phyloP scores from a whole-genome alignment of 257 asterid species.

The Coffea eugenioides region DNA sequence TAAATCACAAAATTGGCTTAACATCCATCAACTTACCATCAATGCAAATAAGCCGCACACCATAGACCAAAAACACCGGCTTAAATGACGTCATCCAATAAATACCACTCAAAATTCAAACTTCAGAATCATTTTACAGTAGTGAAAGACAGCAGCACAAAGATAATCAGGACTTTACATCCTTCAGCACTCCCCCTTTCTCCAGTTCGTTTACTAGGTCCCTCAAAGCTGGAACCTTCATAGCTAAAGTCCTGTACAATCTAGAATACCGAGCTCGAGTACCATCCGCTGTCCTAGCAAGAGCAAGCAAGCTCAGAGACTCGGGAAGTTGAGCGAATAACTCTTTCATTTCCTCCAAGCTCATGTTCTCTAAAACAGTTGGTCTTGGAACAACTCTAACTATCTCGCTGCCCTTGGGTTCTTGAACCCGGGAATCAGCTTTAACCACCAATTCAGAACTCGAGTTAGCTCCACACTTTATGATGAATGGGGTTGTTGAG shows the following conservation, averaged over 20 bases:
- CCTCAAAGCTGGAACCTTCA: conserved; percentile 95
- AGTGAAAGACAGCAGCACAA: not conserved
- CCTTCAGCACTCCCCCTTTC: conserved; percentile 83
- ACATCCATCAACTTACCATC: not conserved
- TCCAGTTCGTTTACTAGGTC: conserved; percentile 89
- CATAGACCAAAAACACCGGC: not conserved
- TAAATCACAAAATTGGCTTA: not conserved
- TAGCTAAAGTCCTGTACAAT: conserved; percentile 87
- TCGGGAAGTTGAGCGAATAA: conserved; percentile 76
- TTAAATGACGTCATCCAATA: not conserved
- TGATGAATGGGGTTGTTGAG: conserved; percentile 79
- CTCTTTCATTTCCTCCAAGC: conserved; percentile 73
- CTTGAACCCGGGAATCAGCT: conserved; percentile 86
- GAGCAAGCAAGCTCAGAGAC: conserved; percentile 83
- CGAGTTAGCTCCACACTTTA: conserved; percentile 98
- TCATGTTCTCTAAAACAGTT: conserved; percentile 61
- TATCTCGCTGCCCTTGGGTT: conserved; percentile 93
- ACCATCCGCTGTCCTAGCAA: conserved; percentile 93
- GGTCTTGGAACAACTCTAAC: conserved; percentile 89
- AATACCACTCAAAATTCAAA: not conserved
- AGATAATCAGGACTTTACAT: conserved; percentile 45
- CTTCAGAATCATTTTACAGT: not conserved
- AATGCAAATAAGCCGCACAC: conserved; percentile 7
- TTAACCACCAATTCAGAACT: conserved; percentile 81
- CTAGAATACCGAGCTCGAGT: conserved; percentile 98